Evolutionary conservation across 1,284 basidiomycete species (phyloP), one percentile per base, ranked within the genome.

Genomic region (Tilletia setariae): DNA sequence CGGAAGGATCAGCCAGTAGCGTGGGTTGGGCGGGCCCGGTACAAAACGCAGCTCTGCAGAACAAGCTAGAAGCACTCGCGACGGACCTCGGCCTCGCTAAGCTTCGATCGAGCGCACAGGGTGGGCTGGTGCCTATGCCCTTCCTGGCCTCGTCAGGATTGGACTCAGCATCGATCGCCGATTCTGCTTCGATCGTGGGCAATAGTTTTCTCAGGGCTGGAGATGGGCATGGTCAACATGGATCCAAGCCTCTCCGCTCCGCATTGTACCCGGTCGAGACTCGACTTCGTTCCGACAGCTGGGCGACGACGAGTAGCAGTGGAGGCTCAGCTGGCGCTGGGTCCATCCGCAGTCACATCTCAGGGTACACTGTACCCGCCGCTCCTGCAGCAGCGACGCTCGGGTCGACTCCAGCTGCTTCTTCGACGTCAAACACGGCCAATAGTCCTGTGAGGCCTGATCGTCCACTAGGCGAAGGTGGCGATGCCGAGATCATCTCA

Each of bases 11-110:
- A 40, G 11, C 35, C 4, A 40, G 35, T 11, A 40, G 35, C 35
- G 11, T 4, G 11, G 35, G 35, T 11, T 40, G 35, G 35, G 35
- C 35, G 35, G 35, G 35, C 6, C 35, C 35, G 4, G 11, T 40
- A 11, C 35, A 40, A 11, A 11, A 40, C 35, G 35, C 35, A 40
- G 35, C 35, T 40, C 35, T 40, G 35, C 35, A 40, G 11, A 40
- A 40, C 35, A 40, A 40, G 11, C 11, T 40, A 11, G 35, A 40
- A 40, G 35, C 46, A 16, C 46, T 49, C 16, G 76, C 73, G 23
- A 70, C 74, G 3, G 70, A 76, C 67, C 66, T 78, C 3, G 78
- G 77, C 7, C 73, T 80, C 13, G 70, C 75, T 63, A 75, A 77
- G 65, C 69, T 80, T 2, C 73, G 72, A 30, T 63, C 71, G 6